Conservation (phyloP, 495 filamentous ascomycete species). For the Filosporella fistucella region DNA sequence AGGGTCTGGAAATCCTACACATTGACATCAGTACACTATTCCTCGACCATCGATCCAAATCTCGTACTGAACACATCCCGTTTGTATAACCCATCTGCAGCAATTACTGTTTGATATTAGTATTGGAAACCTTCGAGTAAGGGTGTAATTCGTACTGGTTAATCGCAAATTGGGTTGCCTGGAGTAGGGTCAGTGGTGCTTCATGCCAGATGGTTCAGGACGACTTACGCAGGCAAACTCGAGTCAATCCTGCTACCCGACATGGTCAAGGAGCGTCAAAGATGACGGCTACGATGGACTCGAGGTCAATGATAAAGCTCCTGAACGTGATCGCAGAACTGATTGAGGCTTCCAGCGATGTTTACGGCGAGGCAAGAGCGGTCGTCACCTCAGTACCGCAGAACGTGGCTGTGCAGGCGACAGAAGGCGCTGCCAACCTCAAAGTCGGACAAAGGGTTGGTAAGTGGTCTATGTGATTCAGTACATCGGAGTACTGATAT, state of each 20-base stretch:
- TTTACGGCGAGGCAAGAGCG: slow-evolving; percentile 10
- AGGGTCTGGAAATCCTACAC: slow-evolving; percentile 87
- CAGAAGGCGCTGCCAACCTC: slow-evolving; percentile 12
- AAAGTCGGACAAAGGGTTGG: slow-evolving; percentile 12
- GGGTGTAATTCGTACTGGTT: slow-evolving; percentile 47
- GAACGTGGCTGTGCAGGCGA: slow-evolving; percentile 21
- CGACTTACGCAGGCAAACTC: slow-evolving; percentile 54
- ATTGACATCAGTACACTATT: slow-evolving; percentile 25
- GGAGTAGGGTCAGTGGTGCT: slow-evolving; percentile 13
- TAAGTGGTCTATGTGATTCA: too few relatives aligned
- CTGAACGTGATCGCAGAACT: background rate
- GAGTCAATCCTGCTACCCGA: slow-evolving; percentile 48
- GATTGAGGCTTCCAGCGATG: slow-evolving; percentile 5
- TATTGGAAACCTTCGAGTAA: slow-evolving; percentile 10
- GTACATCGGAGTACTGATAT: slow-evolving; percentile 6
- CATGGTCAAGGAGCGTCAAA: slow-evolving; percentile 30
- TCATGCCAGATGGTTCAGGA: background rate
- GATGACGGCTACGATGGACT: slow-evolving; percentile 18
- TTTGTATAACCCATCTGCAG: slow-evolving; percentile 97
- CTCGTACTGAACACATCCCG: slow-evolving; percentile 94
- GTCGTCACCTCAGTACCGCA: slow-evolving; percentile 14
- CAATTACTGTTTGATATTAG: slow-evolving; percentile 69
- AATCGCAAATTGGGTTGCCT: slow-evolving; percentile 61
- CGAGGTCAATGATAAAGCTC: slow-evolving; percentile 28
- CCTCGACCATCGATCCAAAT: slow-evolving; percentile 4